Evolutionary conservation across 768 basidiomycete genomes (phyloP), one percentile per base, ranked within the genome.

Genomic region (Lepiota brunneoincarnata): DNA sequence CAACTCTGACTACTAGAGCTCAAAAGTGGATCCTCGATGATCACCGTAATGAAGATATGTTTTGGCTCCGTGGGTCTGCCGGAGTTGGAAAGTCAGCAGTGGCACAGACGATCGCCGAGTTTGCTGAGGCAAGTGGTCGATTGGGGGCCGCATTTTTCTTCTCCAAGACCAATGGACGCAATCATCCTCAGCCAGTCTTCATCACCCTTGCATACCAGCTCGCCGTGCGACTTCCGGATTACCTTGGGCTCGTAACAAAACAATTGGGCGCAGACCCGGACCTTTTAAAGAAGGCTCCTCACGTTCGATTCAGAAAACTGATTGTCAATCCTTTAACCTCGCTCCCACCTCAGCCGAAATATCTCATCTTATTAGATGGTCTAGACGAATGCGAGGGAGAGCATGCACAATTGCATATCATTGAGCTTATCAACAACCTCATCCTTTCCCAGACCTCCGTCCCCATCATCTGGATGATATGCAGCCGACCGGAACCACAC

Each of bases 21-120:
- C n/a, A 18, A 31, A 17, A 2, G 12, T 46, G 44, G 44, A 6
- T 46, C 6, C 1, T 0, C 4, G 5, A 28, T 9, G 24, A 28
- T 17, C 10, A 9, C 9, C 44, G n/a, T n/a, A 17, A n/a, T 14
- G 1, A 7, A 26, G 23, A 41, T 26, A 9, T 18, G 2, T 28
- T 12, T 0, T 50, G 49, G 49, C 26, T 50, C 24, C 40, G 26
- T 20, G 49, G 49, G 12, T 24, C 39, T 4, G 31, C 41, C 17
- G 49, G 49, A 4, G 49, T 50, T 5, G 49, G 49, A 1, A 50
- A 50, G 38, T 50, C 49, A 28, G 49, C 49, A 5, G 23, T 50
- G 7, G 49, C 49, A 11, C 49, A 50, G 18, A 50, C 49, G 3
- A 17, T 50, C 12, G 49, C 38, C 18, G 17, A 40, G 41, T 50